These are phyloP conservation scores for Cladosporium sp. DNA, from an alignment of 2,329 filamentous ascomycete genomes.

Conservation along the genomic window DNA sequence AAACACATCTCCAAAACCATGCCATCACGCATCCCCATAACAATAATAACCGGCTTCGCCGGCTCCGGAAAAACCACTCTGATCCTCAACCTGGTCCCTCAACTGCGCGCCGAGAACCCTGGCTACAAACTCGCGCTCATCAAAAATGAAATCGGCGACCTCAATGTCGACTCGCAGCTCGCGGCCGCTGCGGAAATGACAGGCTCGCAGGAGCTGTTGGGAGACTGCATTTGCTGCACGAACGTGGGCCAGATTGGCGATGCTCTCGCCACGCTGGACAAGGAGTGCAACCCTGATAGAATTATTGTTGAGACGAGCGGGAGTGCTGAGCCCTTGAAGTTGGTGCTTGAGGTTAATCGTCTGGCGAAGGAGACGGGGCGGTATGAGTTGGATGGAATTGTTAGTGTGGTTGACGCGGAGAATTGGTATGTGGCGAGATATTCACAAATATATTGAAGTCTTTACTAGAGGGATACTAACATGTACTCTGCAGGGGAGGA, in stretches of 20 bases:
- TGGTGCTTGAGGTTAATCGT: constrained; percentile 86
- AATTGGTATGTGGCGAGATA: constrained; percentile 58
- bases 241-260: constrained; percentile 84
- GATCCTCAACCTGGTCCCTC: constrained; percentile 87
- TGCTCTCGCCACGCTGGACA: constrained; percentile 69
- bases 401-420: constrained; percentile 88
- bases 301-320: constrained; percentile 94
- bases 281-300: constrained; percentile 62
- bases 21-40: constrained; percentile 64
- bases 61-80: constrained; percentile 95
- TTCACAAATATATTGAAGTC: too few species aligned
- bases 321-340: constrained; percentile 73
- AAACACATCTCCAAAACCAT: neutral
- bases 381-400: constrained; percentile 79
- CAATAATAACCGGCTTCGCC: constrained; percentile 92
- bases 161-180: constrained; percentile 89
- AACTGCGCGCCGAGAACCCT: constrained; percentile 78
- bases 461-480: neutral
- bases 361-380: constrained; percentile 62
- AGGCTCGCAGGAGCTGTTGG: constrained; percentile 86
- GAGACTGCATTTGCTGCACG: constrained; percentile 98
- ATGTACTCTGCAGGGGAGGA: constrained; percentile 44
- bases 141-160: constrained; percentile 96
- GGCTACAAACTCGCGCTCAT: constrained; percentile 89
- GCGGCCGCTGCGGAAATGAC: constrained; percentile 77